These are phyloP conservation scores for Talaromyces sp. DNA, from an alignment of 2,329 filamentous ascomycete species.

Conservation along the genomic window DNA sequence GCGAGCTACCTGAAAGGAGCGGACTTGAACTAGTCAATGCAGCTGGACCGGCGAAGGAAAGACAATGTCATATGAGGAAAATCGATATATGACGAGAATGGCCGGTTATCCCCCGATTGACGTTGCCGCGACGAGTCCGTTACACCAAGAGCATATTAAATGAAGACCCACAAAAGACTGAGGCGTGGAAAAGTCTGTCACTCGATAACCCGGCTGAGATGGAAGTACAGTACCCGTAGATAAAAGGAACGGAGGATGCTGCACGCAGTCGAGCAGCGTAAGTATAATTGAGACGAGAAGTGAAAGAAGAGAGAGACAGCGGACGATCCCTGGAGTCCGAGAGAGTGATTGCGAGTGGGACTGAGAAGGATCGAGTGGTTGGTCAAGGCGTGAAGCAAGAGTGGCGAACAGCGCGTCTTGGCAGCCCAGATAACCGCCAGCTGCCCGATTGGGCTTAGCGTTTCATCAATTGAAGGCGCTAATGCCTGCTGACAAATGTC, in stretches of 20 bases:
- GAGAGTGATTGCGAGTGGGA: slow-evolving; percentile 1
- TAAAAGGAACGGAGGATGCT: slow-evolving; percentile 5
- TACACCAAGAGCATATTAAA: slow-evolving; percentile 9
- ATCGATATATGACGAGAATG: slow-evolving; percentile 23
- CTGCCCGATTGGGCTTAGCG: background rate
- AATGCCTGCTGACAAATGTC: background rate
- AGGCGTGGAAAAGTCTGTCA: background rate
- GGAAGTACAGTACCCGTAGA: background rate
- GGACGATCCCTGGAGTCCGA: background rate
- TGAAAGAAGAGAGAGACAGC: background rate
- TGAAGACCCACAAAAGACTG: slow-evolving; percentile 8
- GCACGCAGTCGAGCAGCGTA: background rate
- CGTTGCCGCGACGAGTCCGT: slow-evolving; percentile 11
- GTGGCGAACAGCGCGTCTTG: background rate
- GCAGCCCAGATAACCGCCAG: background rate
- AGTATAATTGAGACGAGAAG: background rate
- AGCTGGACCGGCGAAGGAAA: background rate
- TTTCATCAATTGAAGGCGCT: background rate
- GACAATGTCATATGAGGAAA: background rate
- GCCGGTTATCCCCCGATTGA: slow-evolving; percentile 2
- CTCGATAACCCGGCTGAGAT: background rate
- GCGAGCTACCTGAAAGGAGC: background rate
- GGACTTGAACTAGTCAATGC: background rate
- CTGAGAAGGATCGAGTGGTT: slow-evolving; percentile 6
- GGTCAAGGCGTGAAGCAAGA: background rate